Base-by-base conservation (phyloP, 2,329 filamentous ascomycete species). In the Daldinia sp. region DNA sequence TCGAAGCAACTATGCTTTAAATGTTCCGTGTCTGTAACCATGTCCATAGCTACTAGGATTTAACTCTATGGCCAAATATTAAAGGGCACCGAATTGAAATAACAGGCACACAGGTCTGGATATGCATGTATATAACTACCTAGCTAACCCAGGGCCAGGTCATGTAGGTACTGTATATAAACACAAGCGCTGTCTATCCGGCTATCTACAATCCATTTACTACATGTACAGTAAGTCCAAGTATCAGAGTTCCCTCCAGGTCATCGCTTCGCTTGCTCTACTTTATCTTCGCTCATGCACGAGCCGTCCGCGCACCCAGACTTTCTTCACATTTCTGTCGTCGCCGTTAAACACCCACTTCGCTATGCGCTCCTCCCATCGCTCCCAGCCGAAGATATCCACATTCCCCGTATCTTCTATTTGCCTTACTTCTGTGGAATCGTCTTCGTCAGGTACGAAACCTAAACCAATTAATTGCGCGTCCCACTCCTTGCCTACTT, bases 261-360 rank as follows among this genome's bases (percentile, higher is more conserved):
- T 15, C n/a, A 28, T 48, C 23, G 44, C 20, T 28, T 28, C 44
- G 23, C 20, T 46, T 10, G 33, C 33, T 35, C 1, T 2, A 0
- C 18, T 1, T 20, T 51, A 56, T 42, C 20, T 28, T 15, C 82
- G 80, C 78, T 85, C 79, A 82, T 97, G 93, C 54, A 98, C 96
- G 79, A 97, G 80, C 70, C 89, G 82, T 2, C 96, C 96, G 77
- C 86, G 89, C 1, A 98, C 94, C 95, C 95, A 99, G 4, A 99
- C 96, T 73, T 86, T 89, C 74, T 86, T 86, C 2, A 94, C 95
- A 79, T 98, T 98, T 73, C 95, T 85, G 81, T 98, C 96, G 82
- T 98, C 94, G 0, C 96, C 96, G 72, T 89, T 92, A 81, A 92
- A 99, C 68, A 98, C 84, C 96, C 96, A 99, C 84, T 99, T 99